Evolutionary conservation across 176 grass and related monocot species (phyloP).

Genomic region (Areca catechu): DNA sequence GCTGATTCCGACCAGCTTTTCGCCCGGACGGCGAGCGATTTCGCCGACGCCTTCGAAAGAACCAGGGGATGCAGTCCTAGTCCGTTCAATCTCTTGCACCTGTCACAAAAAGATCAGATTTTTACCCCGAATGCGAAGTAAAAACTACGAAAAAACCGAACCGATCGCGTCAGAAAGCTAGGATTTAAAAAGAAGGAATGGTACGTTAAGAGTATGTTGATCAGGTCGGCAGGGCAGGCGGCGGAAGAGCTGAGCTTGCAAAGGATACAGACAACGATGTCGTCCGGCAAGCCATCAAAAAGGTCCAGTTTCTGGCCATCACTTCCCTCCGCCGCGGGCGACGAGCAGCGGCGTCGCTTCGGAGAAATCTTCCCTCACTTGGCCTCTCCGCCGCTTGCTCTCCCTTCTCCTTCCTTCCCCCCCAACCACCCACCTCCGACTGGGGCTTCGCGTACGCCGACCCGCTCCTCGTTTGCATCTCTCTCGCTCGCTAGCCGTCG

Average conservation of each 20-base stretch:
- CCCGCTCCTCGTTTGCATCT: no score
- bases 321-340: no score
- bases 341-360: no score
- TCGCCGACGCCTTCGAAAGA: not conserved
- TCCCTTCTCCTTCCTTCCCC: no score
- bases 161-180: not conserved
- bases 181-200: not conserved
- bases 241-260: not conserved
- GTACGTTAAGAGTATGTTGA: not conserved
- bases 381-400: no score
- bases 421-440: no score
- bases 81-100: not conserved
- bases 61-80: not conserved
- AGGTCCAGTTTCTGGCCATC: not conserved
- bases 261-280: not conserved
- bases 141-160: not conserved
- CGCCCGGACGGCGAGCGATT: not conserved
- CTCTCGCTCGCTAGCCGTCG: no score
- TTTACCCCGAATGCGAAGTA: not conserved
- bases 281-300: not conserved
- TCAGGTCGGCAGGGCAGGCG: not conserved
- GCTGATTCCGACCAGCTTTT: not conserved
- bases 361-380: no score
- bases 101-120: not conserved
- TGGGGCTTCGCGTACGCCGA: no score